Base-by-base conservation (phyloP, 2,329 filamentous ascomycete species). In the Boeremia exigua region DNA sequence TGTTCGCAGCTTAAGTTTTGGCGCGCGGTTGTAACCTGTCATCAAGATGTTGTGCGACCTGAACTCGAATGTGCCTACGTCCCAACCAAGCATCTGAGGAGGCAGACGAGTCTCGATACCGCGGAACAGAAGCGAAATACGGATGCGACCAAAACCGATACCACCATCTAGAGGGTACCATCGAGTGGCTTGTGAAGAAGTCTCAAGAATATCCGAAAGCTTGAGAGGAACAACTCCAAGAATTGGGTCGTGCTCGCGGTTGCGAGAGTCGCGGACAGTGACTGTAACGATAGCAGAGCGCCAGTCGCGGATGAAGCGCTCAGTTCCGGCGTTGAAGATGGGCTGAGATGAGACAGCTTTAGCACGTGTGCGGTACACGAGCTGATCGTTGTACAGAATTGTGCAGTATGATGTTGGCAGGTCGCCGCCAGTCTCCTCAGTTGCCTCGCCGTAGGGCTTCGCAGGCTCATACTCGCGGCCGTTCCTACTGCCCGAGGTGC, bases 91-190 rank as follows among this genome's bases (percentile, higher is more conserved):
- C 75, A 96, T 89, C 36, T 87, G 80, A 0, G 90, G 90, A n/a
- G 93, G 93, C 1, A 98, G 81, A 40, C 87, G 87, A 48, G 94
- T 89, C 74, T 96, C 93, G 38, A 97, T 86, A 27, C 91, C 93
- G 27, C 94, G 88, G 84, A 97, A 96, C 3, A 98, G 83, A 3
- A 98, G 77, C 0, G 92, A 96, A 63, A 99, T 89, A 36, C 93
- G 88, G 56, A 96, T 84, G 7, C 94, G 89, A 34, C 95, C 95
- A 62, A 95, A 98, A 0, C 95, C 79, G 60, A 98, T 88, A 10
- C 95, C 95, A 19, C 94, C 95, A 70, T 96, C 93, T 0, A 99
- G 83, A n/a, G 95, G 94, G 73, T 97, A 98, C 92, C 93, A 97
- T 56, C 92, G 82, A 2, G 92, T 96, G 50, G 88, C 84, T 74